phyloP scores from a whole-genome alignment of 805 yeast genomes.

The Brettanomyces naardenensis region DNA sequence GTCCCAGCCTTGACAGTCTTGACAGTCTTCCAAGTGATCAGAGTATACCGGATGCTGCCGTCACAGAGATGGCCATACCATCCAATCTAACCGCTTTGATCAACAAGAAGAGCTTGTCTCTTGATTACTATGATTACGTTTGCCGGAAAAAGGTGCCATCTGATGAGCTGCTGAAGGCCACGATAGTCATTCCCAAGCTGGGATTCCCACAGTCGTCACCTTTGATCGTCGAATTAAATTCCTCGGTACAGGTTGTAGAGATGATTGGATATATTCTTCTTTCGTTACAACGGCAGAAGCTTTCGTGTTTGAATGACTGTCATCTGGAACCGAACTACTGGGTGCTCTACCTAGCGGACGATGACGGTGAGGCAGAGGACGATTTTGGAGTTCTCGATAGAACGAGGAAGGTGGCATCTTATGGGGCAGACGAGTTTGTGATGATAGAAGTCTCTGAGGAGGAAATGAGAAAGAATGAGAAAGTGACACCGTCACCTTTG shows the following conservation, averaged over 20 bases:
- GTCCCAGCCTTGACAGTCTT: background rate
- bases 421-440: conserved; percentile 79
- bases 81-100: conserved; percentile 39
- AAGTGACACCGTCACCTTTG: conserved; percentile 41
- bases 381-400: conserved; percentile 85
- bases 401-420: conserved; percentile 53
- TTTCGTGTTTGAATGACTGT: conserved; percentile 15
- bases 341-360: conserved; percentile 80
- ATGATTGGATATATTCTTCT: conserved; percentile 46
- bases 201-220: conserved; percentile 6
- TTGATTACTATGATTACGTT: conserved; percentile 29
- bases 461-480: conserved; percentile 40
- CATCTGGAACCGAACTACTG: conserved; percentile 57
- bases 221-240: conserved; percentile 21
- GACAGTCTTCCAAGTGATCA: background rate
- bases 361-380: conserved; percentile 89
- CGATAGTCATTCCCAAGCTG: conserved; percentile 16
- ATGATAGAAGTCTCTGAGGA: conserved; percentile 50
- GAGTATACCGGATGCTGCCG: background rate
- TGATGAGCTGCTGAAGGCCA: conserved; percentile 8
- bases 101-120: conserved; percentile 34
- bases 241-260: conserved; percentile 39
- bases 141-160: conserved; percentile 8
- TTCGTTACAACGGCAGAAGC: background rate
- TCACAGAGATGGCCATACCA: background rate